These are phyloP conservation scores for Tremellales sp. DNA, from an alignment of 1,284 basidiomycete genomes.

Conservation along the genomic window DNA sequence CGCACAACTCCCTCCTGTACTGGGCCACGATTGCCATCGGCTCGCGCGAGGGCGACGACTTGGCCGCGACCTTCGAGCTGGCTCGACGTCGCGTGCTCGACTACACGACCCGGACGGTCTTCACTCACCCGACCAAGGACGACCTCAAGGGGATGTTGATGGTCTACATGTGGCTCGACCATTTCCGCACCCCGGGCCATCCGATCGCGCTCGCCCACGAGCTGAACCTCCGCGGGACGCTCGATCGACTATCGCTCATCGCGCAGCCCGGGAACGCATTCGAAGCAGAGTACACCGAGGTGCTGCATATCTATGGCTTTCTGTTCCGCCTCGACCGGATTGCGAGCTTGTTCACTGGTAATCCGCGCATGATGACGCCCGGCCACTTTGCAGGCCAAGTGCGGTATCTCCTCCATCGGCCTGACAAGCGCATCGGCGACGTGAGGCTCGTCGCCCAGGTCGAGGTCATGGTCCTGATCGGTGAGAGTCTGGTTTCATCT, in stretches of 20 bases:
- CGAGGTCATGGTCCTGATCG: slow-evolving; percentile 3
- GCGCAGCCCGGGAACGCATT: slow-evolving; percentile 1
- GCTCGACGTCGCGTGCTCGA: not conserved
- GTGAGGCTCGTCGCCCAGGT: slow-evolving; percentile 5
- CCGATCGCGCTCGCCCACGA: slow-evolving; percentile 5
- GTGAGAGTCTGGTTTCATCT: too few species aligned
- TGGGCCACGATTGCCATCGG: slow-evolving; percentile 10
- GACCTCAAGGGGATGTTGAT: slow-evolving; percentile 8
- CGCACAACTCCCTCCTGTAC: slow-evolving; percentile 2
- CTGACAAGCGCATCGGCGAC: slow-evolving; percentile 2
- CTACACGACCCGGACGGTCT: slow-evolving; percentile 3
- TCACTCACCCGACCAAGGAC: slow-evolving; percentile 4
- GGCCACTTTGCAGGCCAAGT: slow-evolving; percentile 1
- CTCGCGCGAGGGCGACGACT: slow-evolving; percentile 6
- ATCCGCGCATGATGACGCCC: slow-evolving; percentile 2
- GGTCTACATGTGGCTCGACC: slow-evolving; percentile 7
- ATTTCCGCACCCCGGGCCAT: slow-evolving; percentile 7
- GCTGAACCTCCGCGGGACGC: slow-evolving; percentile 4
- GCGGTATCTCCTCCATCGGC: slow-evolving; percentile 3
- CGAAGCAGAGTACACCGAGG: not conserved
- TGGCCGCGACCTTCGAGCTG: not conserved
- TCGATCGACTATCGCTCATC: not conserved
- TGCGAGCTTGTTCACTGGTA: slow-evolving; percentile 3
- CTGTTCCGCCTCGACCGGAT: not conserved
- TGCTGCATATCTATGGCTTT: not conserved